Base-by-base conservation (phyloP, 768 basidiomycete genomes). In the Lentinula lateritia region DNA sequence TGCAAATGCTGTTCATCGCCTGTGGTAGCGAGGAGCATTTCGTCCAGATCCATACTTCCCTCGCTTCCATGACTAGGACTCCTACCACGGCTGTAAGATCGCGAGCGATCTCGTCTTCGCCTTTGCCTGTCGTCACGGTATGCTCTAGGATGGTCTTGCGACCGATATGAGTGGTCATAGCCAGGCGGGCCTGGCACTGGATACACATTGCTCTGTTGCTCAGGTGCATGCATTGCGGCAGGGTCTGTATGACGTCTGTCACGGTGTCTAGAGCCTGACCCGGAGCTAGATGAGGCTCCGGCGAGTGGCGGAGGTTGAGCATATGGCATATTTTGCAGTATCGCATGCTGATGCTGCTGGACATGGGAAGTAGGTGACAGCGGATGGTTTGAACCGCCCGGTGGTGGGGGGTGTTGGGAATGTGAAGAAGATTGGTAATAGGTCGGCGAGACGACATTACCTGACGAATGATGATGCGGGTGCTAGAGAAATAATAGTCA, bases 401-500 rank as follows among this genome's bases (percentile, higher is more conserved):
- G 36, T 46, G 34, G 58, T 28, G 39, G 45, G 18, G 59, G 52
- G 32, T 52, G 59, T 20, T 45, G 56, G 42, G 23, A 46, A 56
- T 61, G 62, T 20, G 62, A 50, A 10, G 63, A 8, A 9, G 74
- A 5, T 20, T 38, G 55, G 39, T 41, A 42, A 32, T 56, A 43
- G 23, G 39, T 32, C 23, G 55, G 55, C 15, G 38, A 56, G 18
- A 56, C 36, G 34, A 36, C 53, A 36, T 36, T 54, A 18, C 35
- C 53, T 54, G 53, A 54, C 53, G 35, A 15, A 45, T 43, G 53
- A 41, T 55, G 53, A 55, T 55, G 55, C 16, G 55, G 18, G 13
- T 41, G 39, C 23, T 38, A 20, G 16, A 13, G 28, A 43, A 16
- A 54, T 8, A 20, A 20, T 36, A 36, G 35, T 54, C 6, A 54